Evolutionary conservation across 306 rosid genomes (phyloP).

Genomic region (Comarum palustre): DNA sequence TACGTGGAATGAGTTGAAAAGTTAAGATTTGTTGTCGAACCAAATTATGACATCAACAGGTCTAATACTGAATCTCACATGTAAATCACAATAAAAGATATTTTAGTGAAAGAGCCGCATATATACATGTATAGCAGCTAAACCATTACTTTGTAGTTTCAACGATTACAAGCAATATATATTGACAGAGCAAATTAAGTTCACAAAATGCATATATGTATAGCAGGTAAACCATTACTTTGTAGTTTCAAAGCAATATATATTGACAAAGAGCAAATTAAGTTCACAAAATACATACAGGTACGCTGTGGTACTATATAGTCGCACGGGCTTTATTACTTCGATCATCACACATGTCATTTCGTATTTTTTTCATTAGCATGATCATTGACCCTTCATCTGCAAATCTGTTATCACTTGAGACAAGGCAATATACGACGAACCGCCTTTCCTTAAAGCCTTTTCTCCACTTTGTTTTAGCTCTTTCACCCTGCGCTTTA

Average conservation of each 20-base stretch:
- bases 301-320: not conserved
- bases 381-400: not conserved
- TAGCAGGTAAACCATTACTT: too few relatives aligned
- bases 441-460: conserved; percentile 32
- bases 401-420: conserved; percentile 19
- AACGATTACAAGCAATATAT: too few relatives aligned
- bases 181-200: too few relatives aligned
- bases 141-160: too few relatives aligned
- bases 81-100: too few relatives aligned
- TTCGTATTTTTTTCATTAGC: not conserved
- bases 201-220: too few relatives aligned
- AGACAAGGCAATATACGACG: conserved; percentile 34
- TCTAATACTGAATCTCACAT: too few relatives aligned
- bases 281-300: not conserved
- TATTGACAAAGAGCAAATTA: not conserved
- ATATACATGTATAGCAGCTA: too few relatives aligned
- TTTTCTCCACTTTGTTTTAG: conserved; percentile 21
- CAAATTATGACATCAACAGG: too few relatives aligned
- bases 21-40: too few relatives aligned
- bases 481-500: conserved; percentile 26
- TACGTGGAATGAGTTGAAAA: too few relatives aligned
- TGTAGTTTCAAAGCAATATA: not conserved
- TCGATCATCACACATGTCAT: not conserved
- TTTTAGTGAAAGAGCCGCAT: too few relatives aligned
- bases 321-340: not conserved